A percentile compares a stretch with the other conserved stretches of the same genome.
phyloP scores from a whole-genome alignment of 1,284 basidiomycete genomes.

The Ceratobasidium sp. region DNA sequence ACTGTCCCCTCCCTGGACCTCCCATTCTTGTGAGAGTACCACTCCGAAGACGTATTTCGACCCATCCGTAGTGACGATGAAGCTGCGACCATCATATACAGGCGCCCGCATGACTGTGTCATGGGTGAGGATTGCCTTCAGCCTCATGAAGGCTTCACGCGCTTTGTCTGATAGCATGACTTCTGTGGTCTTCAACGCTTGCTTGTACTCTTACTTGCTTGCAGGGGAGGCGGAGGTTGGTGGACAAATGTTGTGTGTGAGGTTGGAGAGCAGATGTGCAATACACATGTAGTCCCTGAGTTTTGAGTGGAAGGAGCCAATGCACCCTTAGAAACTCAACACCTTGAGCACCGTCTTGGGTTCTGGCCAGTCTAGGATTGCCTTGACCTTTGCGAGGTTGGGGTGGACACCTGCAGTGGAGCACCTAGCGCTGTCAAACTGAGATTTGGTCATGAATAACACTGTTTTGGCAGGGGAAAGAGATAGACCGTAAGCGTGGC shows the following conservation, averaged over 20 bases:
- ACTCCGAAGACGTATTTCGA: constrained; percentile 57
- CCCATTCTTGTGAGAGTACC: constrained; percentile 47
- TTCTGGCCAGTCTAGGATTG: constrained; percentile 46
- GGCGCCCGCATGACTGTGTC: constrained; percentile 55
- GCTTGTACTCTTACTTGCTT: constrained; percentile 27
- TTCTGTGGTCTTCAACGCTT: constrained; percentile 27
- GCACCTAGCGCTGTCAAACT: constrained; percentile 56
- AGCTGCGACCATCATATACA: constrained; percentile 55
- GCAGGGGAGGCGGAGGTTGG: background rate
- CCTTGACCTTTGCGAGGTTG: constrained; percentile 41
- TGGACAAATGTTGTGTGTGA: constrained; percentile 49
- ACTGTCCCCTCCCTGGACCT: background rate
- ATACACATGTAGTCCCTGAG: constrained; percentile 48
- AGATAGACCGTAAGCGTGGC: constrained; percentile 52
- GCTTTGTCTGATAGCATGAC: constrained; percentile 54
- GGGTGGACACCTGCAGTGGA: constrained; percentile 31
- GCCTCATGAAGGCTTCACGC: constrained; percentile 53
- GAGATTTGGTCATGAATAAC: constrained; percentile 56
- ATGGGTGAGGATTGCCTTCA: constrained; percentile 54
- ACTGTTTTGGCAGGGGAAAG: constrained; percentile 55
- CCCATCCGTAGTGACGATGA: constrained; percentile 58
- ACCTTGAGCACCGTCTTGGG: constrained; percentile 39
- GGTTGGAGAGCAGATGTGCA: constrained; percentile 54
- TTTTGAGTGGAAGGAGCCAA: constrained; percentile 23
- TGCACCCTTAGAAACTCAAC: constrained; percentile 43